Evolutionary conservation across 805 yeast species (phyloP).

Genomic region (Nakazawaea pomicola): DNA sequence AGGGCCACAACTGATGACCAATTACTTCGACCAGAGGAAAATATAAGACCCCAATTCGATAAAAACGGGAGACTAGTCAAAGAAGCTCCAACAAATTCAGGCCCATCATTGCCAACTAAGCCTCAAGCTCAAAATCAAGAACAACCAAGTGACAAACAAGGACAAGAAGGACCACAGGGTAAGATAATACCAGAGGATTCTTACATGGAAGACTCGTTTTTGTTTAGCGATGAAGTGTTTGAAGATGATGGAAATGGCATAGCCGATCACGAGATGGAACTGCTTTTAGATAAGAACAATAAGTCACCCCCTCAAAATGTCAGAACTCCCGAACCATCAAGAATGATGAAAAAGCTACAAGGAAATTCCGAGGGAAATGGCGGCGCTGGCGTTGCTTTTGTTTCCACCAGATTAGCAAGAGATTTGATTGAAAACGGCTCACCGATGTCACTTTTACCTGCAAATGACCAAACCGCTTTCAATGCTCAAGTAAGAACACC

Average conservation of each 20-base stretch:
- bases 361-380: constrained; percentile 16
- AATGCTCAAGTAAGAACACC: constrained; percentile 55
- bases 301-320: constrained; percentile 3
- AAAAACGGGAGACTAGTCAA: constrained; percentile 13
- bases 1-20: constrained; percentile 24
- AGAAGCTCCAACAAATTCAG: too few species aligned
- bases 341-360: constrained; percentile 7
- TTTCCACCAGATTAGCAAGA: constrained; percentile 58
- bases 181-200: constrained; percentile 14
- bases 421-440: constrained; percentile 45
- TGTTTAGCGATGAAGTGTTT: constrained; percentile 43
- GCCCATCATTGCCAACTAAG: neutral
- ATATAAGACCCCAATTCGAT: constrained; percentile 12
- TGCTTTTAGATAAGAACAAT: constrained; percentile 14
- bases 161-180: neutral
- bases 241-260: constrained; percentile 21
- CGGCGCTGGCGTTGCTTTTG: constrained; percentile 40
- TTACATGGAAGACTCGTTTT: constrained; percentile 43
- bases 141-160: constrained; percentile 3
- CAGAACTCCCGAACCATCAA: constrained; percentile 5
- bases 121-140: neutral
- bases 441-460: constrained; percentile 14
- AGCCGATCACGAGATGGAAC: constrained; percentile 24
- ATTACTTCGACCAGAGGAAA: constrained; percentile 24
- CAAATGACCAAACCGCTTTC: constrained; percentile 36